phyloP scores from a whole-genome alignment of 2,329 filamentous ascomycete species.

The Madurella fahalii region DNA sequence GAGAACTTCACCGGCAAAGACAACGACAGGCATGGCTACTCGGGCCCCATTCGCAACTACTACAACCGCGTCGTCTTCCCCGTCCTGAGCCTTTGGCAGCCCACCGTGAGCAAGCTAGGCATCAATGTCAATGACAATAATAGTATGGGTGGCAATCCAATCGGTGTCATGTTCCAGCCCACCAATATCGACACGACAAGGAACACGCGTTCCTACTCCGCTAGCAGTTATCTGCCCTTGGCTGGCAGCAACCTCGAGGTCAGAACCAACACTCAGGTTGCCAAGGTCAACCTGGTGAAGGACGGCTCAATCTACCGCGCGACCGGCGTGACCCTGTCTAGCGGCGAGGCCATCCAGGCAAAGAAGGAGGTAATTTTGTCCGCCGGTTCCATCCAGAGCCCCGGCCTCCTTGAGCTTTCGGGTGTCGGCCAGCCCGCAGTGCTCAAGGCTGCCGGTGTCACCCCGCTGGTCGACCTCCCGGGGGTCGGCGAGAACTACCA shows the following conservation, averaged over 20 bases:
- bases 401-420: conserved; percentile 34
- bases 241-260: conserved; percentile 37
- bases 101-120: conserved; percentile 38
- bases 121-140: conserved; percentile 35
- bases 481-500: conserved; percentile 47
- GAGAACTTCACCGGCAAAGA: conserved; percentile 26
- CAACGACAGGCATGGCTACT: conserved; percentile 18
- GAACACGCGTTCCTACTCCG: conserved; percentile 30
- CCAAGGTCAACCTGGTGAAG: conserved; percentile 25
- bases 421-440: conserved; percentile 34
- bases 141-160: conserved; percentile 45
- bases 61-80: conserved; percentile 43
- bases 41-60: conserved; percentile 25
- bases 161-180: conserved; percentile 46
- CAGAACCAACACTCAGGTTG: conserved; percentile 33
- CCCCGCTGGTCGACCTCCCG: conserved; percentile 37
- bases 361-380: conserved; percentile 34
- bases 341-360: conserved; percentile 27
- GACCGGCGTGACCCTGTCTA: conserved; percentile 25
- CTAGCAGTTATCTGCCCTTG: conserved; percentile 33
- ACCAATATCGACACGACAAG: conserved; percentile 39
- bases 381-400: conserved; percentile 48
- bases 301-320: conserved; percentile 13
- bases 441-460: conserved; percentile 36
- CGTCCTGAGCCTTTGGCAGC: conserved; percentile 27